These are phyloP conservation scores for Exidia glandulosa DNA, from an alignment of 768 basidiomycete genomes.

Conservation along the genomic window DNA sequence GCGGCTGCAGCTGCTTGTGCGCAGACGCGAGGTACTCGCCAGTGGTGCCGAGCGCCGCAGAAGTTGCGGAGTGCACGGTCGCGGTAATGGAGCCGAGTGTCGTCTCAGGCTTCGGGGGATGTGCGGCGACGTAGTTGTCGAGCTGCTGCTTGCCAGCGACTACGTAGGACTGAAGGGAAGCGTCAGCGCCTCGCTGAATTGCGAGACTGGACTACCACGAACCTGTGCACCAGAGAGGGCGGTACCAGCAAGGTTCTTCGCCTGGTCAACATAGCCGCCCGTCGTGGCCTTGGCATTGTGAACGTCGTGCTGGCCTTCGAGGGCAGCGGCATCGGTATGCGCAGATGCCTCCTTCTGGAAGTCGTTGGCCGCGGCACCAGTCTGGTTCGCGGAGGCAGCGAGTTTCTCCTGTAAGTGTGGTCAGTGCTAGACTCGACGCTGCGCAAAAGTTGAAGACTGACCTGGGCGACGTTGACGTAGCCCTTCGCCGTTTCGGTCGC, in stretches of 20 bases:
- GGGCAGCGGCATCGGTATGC: conserved; percentile 42
- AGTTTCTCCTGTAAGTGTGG: not conserved
- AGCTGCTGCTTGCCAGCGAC: conserved; percentile 1
- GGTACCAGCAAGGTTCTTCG: conserved; percentile 33
- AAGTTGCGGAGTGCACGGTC: conserved; percentile 24
- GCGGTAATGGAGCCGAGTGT: conserved; percentile 15
- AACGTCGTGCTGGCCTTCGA: conserved; percentile 43
- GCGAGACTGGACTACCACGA: conserved; percentile 2
- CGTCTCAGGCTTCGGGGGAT: not conserved
- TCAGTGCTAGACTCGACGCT: not conserved
- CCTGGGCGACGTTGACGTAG: not conserved
- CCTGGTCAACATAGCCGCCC: conserved; percentile 43
- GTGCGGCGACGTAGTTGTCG: conserved; percentile 1
- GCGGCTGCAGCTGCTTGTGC: conserved; percentile 16
- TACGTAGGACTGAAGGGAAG: conserved; percentile 1
- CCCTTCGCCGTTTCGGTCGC: not conserved
- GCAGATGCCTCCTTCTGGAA: conserved; percentile 18
- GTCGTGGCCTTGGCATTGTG: conserved; percentile 34
- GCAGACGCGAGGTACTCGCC: conserved; percentile 21
- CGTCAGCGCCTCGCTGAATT: not conserved
- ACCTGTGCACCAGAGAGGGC: conserved; percentile 39
- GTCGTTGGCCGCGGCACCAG: conserved; percentile 16
- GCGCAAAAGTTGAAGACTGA: not conserved
- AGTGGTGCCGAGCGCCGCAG: conserved; percentile 19
- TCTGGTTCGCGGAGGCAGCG: conserved; percentile 6